Conservation (phyloP, 2,329 filamentous ascomycete species). For the Paraphaeosphaeria minitans region DNA sequence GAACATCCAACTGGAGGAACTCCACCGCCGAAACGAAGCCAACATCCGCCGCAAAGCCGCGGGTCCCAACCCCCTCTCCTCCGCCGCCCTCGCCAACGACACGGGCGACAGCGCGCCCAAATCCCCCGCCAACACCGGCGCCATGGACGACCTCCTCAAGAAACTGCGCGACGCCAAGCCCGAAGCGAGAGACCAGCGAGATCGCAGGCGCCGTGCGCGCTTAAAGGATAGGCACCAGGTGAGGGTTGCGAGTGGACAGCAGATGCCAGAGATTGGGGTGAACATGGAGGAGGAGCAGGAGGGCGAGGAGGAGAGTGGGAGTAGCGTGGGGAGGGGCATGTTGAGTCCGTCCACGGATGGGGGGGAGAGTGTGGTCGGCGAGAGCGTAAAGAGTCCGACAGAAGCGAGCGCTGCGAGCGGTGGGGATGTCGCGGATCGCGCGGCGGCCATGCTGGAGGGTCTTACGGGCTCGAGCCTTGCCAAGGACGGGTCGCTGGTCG, state of each 20-base stretch:
- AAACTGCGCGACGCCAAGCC: conserved; percentile 93
- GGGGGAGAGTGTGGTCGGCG: conserved; percentile 31
- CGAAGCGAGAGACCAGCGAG: conserved; percentile 85
- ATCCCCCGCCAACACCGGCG: conserved; percentile 76
- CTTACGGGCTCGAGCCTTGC: conserved; percentile 67
- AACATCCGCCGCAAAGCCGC: conserved; percentile 82
- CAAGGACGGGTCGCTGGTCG: conserved; percentile 53
- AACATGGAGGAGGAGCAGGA: conserved; percentile 54
- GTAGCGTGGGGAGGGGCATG: conserved; percentile 55
- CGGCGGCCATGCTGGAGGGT: conserved; percentile 81
- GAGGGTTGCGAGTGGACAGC: conserved; percentile 84
- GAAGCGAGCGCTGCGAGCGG: conserved; percentile 41
- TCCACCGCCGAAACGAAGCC: conserved; percentile 81
- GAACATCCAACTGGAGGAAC: conserved; percentile 84
- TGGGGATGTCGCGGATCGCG: conserved; percentile 80
- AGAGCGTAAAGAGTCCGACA: conserved; percentile 41
- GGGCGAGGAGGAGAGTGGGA: conserved; percentile 17
- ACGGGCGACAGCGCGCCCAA: conserved; percentile 48
- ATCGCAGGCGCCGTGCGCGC: conserved; percentile 82
- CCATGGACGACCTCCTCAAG: conserved; percentile 94
- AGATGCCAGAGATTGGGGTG: conserved; percentile 75
- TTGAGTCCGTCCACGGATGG: conserved; percentile 57
- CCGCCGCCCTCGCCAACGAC: conserved; percentile 52
- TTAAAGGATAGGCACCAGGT: conserved; percentile 91
- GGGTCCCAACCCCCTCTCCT: conserved; percentile 59